Evolutionary conservation across 2,329 filamentous ascomycete species (phyloP).

Genomic region (Stylonectria norvegica): DNA sequence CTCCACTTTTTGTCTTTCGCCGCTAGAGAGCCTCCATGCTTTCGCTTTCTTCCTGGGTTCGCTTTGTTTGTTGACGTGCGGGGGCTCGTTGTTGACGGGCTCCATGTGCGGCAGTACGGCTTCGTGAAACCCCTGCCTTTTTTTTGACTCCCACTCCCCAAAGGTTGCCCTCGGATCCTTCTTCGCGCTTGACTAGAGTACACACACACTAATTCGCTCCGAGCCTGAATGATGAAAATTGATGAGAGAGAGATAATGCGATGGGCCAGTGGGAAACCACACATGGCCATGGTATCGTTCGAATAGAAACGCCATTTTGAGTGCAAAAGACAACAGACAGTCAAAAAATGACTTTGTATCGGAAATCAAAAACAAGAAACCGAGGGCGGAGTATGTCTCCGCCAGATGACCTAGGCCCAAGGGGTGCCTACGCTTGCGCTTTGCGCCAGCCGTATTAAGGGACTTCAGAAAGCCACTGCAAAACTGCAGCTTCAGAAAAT

Average conservation of each 20-base stretch:
- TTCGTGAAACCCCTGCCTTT: constrained; percentile 9
- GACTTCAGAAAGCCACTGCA: constrained; percentile 13
- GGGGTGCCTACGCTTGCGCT: background rate
- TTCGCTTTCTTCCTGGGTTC: background rate
- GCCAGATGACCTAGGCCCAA: background rate
- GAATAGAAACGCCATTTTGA: constrained; percentile 23
- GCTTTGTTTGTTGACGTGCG: background rate
- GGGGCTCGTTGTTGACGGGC: background rate
- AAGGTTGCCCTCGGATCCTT: constrained; percentile 25
- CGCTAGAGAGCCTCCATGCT: background rate
- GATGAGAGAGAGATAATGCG: constrained; percentile 12
- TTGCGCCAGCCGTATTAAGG: constrained; percentile 6
- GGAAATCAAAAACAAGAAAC: constrained; percentile 2
- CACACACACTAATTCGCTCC: constrained; percentile 25
- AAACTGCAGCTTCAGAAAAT: constrained; percentile 24
- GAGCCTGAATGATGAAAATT: constrained; percentile 19
- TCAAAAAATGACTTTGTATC: constrained; percentile 10
- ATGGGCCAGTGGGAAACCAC: constrained; percentile 13
- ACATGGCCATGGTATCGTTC: constrained; percentile 32
- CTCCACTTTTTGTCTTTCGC: constrained; percentile 22
- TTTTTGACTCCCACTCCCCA: constrained; percentile 11
- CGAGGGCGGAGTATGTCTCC: background rate
- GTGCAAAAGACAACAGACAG: constrained; percentile 16
- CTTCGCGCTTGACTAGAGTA: constrained; percentile 25
- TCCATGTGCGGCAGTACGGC: constrained; percentile 9